A percentile compares a stretch with the other conserved stretches of the same genome.
Conservation (phyloP, 257 asterid genomes). For the Eustoma russellianum region DNA sequence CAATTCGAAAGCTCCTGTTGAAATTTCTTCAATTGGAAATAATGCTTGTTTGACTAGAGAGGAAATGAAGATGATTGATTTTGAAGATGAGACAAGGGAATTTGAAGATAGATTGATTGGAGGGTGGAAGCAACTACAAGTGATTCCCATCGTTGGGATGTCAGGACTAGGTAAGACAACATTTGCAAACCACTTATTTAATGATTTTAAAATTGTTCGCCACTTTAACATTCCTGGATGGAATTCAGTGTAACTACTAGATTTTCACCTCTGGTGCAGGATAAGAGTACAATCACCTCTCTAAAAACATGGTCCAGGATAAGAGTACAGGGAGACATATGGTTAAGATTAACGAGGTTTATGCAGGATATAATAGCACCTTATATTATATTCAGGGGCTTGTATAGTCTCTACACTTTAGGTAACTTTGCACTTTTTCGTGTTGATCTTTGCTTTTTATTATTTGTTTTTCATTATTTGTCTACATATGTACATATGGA, state of each 20-base stretch:
- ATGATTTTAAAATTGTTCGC: not conserved
- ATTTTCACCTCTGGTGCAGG: no score
- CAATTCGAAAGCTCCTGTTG: not conserved
- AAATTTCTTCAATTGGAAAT: not conserved
- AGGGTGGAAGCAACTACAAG: conserved; percentile 2
- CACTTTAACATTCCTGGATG: conserved; percentile 1
- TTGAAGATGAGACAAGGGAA: not conserved
- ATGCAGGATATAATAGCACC: no score
- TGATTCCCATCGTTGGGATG: conserved; percentile 1
- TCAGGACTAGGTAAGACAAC: conserved; percentile 7
- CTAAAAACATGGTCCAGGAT: no score
- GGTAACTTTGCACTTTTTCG: no score
- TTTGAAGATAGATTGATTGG: not conserved
- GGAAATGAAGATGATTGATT: not conserved
- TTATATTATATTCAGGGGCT: no score
- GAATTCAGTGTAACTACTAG: conserved; percentile 4
- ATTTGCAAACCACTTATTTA: not conserved
- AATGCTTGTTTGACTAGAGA: not conserved
- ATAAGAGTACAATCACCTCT: no score
- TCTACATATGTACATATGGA: no score
- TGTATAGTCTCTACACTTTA: no score
- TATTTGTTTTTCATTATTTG: no score
- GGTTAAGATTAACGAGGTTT: no score
- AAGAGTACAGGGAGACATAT: no score
- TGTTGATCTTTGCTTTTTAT: no score